A percentile compares a stretch with the other conserved stretches of the same genome.
These are phyloP conservation scores for Aspergillus heteromorphus DNA, from an alignment of 495 filamentous ascomycete species.

Conservation along the genomic window DNA sequence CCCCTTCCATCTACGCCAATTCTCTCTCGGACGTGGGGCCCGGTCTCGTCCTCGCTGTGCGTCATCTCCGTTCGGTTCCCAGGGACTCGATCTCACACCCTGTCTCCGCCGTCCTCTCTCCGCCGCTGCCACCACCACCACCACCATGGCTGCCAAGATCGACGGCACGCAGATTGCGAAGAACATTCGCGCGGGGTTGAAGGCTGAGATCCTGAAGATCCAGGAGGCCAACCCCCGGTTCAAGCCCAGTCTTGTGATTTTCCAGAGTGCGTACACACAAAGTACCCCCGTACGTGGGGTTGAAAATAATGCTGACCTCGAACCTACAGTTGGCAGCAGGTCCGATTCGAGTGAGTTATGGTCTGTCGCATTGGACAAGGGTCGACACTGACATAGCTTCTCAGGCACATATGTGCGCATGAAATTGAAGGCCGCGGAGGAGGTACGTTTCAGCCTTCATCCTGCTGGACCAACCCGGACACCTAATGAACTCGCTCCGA, in stretches of 20 bases:
- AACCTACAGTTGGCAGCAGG: slow-evolving; percentile 65
- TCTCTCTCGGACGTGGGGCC: slow-evolving; percentile 12
- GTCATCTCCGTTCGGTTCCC: slow-evolving; percentile 7
- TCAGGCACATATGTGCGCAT: slow-evolving; percentile 96
- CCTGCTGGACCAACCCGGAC: slow-evolving; percentile 3
- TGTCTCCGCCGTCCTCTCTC: slow-evolving; percentile 18
- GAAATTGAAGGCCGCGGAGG: slow-evolving; percentile 95
- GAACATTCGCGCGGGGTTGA: slow-evolving; percentile 73
- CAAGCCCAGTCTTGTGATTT: slow-evolving; percentile 81
- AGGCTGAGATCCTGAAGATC: slow-evolving; percentile 69
- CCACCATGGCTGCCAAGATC: slow-evolving; percentile 78
- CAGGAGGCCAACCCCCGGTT: slow-evolving; percentile 80
- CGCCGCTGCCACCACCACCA: slow-evolving; percentile 30
- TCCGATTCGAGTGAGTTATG: slow-evolving; percentile 78
- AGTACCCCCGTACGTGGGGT: background rate
- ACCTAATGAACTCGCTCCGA: slow-evolving; percentile 11
- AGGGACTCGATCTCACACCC: slow-evolving; percentile 21
- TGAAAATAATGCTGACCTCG: slow-evolving; percentile 10
- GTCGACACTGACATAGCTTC: slow-evolving; percentile 18
- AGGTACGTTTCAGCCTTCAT: slow-evolving; percentile 51
- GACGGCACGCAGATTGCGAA: slow-evolving; percentile 94
- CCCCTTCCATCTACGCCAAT: slow-evolving; percentile 1
- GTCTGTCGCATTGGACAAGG: background rate
- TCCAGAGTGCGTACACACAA: slow-evolving; percentile 63
- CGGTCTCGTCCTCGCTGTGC: slow-evolving; percentile 10